Base-by-base conservation (phyloP, 2,329 filamentous ascomycete genomes). In the Orbilia quercus region DNA sequence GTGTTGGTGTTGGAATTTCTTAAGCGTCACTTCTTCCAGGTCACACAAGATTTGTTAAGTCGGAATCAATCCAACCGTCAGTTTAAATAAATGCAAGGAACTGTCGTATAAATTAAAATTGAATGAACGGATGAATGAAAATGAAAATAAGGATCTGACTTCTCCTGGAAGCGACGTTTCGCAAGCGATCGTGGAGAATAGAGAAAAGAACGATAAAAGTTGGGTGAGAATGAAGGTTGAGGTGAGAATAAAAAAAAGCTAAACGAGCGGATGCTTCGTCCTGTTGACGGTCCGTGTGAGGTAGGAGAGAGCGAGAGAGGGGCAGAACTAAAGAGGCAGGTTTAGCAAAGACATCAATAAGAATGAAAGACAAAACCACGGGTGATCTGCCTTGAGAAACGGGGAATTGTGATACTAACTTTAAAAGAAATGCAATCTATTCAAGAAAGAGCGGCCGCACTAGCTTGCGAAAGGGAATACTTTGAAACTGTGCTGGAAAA, bases 401-500 rank as follows among this genome's bases (percentile, higher is more conserved):
- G 65, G 65, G 65, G 65, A 62, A 70, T 62, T 70, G 47, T 66
- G 51, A 57, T 62, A 70, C 65, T 62, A 40, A 54, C 50, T 20
- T 50, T 23, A 64, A 64, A 57, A 59, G n/a, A n/a, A 53, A 65
- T 65, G 67, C 58, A 64, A 72, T 64, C 58, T 64, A 72, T 64
- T 45, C 51, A 51, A 59, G 55, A 72, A 63, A 51, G 59, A 57
- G 36, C 23, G 66, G 45, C 31, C 55, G 58, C 55, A 64, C 58
- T 57, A 71, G 55, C 40, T 47, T 48, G 48, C 34, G 51, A 62
- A 58, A 50, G 53, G 38, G 55, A 63, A 59, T 45, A 59, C 59
- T 72, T 65, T 73, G 69, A 73, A 73, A 73, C 69, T 60, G 69
- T 42, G 54, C 60, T 65, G 50, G 47, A 36, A 57, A 42, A 66